Conservation (phyloP, 768 basidiomycete genomes). For the Asterophora parasitica region DNA sequence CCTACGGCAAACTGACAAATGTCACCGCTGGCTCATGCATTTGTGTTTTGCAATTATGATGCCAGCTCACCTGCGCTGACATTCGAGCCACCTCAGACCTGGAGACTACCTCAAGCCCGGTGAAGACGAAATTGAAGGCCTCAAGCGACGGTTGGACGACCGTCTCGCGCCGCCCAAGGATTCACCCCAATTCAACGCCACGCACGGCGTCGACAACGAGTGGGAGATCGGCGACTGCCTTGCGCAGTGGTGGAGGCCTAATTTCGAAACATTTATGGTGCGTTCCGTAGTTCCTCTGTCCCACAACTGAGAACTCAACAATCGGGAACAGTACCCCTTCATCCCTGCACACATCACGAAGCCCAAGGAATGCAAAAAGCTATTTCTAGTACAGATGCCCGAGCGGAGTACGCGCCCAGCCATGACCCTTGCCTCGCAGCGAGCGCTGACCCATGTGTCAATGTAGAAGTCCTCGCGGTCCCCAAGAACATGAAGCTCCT, state of each 20-base stretch:
- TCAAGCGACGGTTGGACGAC: conserved; percentile 85
- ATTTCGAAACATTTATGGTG: conserved; percentile 99
- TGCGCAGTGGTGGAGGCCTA: conserved; percentile 98
- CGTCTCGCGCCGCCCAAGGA: conserved; percentile 78
- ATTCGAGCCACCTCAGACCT: conserved; percentile 48
- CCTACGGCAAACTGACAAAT: background rate
- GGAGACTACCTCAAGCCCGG: conserved; percentile 99
- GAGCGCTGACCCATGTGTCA: background rate
- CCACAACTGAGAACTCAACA: background rate
- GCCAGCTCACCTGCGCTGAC: background rate
- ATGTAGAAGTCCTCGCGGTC: conserved; percentile 87
- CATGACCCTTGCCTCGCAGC: background rate
- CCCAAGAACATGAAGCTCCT: conserved; percentile 99
- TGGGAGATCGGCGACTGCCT: conserved; percentile 97
- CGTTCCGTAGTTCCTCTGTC: conserved; percentile 23
- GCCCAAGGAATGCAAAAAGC: conserved; percentile 97
- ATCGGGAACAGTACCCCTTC: conserved; percentile 71
- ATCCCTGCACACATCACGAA: conserved; percentile 94
- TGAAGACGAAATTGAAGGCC: conserved; percentile 88
- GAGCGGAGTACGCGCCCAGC: conserved; percentile 67
- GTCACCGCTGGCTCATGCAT: background rate
- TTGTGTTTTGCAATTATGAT: background rate
- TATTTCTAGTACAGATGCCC: conserved; percentile 94
- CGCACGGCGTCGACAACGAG: conserved; percentile 76
- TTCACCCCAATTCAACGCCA: conserved; percentile 66